A percentile compares a stretch with the other conserved stretches of the same genome.
phyloP scores from a whole-genome alignment of 2,329 filamentous ascomycete species.

The Colletotrichum sp. region DNA sequence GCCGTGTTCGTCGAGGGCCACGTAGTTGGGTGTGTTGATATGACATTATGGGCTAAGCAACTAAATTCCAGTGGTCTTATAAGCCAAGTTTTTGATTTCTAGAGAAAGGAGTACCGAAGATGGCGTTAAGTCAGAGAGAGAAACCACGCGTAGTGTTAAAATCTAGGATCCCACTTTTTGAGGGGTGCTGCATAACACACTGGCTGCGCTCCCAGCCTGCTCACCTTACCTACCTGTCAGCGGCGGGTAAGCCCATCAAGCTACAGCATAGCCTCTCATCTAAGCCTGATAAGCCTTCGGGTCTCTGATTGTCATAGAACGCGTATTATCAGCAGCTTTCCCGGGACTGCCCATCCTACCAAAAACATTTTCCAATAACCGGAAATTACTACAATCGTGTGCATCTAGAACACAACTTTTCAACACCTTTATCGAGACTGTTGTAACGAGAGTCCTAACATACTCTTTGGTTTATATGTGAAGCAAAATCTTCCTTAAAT shows the following conservation, averaged over 20 bases:
- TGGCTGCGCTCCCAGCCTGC: neutral
- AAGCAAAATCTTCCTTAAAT: accelerated
- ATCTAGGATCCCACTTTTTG: neutral
- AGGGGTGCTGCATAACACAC: neutral
- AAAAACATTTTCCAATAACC: neutral
- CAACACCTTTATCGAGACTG: accelerated
- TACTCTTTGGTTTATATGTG: neutral
- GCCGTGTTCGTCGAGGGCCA: neutral
- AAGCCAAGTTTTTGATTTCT: accelerated
- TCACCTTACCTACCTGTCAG: neutral
- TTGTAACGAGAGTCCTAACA: accelerated
- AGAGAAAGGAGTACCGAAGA: accelerated
- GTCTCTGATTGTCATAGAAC: neutral
- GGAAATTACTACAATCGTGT: neutral
- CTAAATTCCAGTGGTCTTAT: neutral
- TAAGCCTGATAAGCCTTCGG: neutral
- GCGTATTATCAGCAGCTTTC: neutral
- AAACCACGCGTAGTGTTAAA: neutral
- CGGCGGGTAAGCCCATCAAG: neutral
- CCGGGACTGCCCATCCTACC: accelerated
- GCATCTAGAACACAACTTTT: accelerated
- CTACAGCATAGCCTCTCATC: neutral
- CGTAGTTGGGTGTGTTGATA: neutral
- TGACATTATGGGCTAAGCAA: neutral
- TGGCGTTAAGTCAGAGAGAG: neutral